Percentiles rank a stretch among this genome's conserved stretches.
These are phyloP conservation scores for Citrus cavaleriei DNA, from an alignment of 345 rosid species.

Conservation along the genomic window DNA sequence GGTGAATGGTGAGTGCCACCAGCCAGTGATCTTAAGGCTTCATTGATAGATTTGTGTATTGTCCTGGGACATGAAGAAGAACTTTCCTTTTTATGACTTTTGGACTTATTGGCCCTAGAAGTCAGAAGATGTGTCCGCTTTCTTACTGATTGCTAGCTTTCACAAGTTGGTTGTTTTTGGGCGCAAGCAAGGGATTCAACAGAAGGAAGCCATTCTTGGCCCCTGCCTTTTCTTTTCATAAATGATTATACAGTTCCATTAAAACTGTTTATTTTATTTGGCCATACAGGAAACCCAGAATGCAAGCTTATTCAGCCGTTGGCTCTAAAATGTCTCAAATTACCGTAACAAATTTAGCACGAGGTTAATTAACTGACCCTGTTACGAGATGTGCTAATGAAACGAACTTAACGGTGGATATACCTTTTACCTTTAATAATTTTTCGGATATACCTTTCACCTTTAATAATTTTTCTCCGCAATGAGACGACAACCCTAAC, in stretches of 20 bases:
- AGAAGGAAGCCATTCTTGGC: conserved; percentile 14
- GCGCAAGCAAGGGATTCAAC: conserved; percentile 18
- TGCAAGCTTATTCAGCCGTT: not conserved
- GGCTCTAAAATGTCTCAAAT: not conserved
- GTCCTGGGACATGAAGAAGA: not conserved
- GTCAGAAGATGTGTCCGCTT: conserved; percentile 8
- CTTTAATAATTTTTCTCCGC: not conserved
- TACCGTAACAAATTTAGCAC: not conserved
- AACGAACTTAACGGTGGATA: not conserved
- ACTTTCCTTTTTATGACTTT: conserved; percentile 16
- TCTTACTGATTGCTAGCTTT: conserved; percentile 19
- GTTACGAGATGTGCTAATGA: not conserved
- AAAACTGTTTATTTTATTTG: not conserved
- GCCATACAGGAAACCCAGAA: not conserved
- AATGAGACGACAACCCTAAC: not conserved
- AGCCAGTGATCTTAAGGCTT: not conserved
- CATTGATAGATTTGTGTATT: not conserved
- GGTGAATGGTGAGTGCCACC: conserved; percentile 3
- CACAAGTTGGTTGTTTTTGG: conserved; percentile 13
- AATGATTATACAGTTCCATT: conserved; percentile 13
- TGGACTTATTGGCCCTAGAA: conserved; percentile 15
- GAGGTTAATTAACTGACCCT: not conserved
- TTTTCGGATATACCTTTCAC: not conserved
- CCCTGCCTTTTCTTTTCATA: conserved; percentile 13
- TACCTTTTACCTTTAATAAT: not conserved